phyloP scores from a whole-genome alignment of 352 stramenopile species.

The Phytophthora crassamura region DNA sequence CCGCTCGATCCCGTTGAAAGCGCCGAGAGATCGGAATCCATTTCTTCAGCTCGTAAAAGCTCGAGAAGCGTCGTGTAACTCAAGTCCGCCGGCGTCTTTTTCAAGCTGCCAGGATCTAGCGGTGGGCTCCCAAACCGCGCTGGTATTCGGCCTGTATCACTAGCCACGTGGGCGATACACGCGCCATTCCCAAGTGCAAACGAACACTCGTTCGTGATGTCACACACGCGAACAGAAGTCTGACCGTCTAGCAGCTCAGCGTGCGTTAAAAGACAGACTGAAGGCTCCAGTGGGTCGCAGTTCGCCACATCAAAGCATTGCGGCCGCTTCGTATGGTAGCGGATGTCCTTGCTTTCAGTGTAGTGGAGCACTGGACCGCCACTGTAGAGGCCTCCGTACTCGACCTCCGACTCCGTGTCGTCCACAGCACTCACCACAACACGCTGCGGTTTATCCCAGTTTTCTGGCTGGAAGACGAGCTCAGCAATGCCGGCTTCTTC shows the following conservation, averaged over 20 bases:
- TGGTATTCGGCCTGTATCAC: conserved; percentile 16
- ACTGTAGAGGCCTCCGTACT: conserved; percentile 66
- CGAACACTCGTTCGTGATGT: conserved; percentile 48
- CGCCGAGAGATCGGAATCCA: conserved; percentile 27
- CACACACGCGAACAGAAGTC: conserved; percentile 53
- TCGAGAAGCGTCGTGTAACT: conserved; percentile 35
- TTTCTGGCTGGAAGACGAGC: conserved; percentile 48
- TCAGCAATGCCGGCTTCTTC: conserved; percentile 3
- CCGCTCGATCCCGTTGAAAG: background rate
- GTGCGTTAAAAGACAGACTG: conserved; percentile 37
- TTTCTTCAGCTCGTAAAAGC: conserved; percentile 34
- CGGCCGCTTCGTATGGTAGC: conserved; percentile 68
- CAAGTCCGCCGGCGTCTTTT: conserved; percentile 6
- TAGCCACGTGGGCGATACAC: conserved; percentile 40
- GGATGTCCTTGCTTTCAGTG: conserved; percentile 58
- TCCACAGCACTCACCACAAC: conserved; percentile 62
- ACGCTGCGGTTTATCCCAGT: conserved; percentile 61
- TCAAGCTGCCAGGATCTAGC: conserved; percentile 38
- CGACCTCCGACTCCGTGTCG: conserved; percentile 61
- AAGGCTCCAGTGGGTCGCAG: conserved; percentile 45
- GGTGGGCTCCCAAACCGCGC: conserved; percentile 44
- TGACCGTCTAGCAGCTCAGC: background rate
- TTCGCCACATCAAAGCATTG: conserved; percentile 66
- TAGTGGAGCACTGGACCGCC: conserved; percentile 66
- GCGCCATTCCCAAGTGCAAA: conserved; percentile 60